These are phyloP conservation scores for Persicaria maculosa DNA, from an alignment of 148 eudicot genomes.

Conservation along the genomic window DNA sequence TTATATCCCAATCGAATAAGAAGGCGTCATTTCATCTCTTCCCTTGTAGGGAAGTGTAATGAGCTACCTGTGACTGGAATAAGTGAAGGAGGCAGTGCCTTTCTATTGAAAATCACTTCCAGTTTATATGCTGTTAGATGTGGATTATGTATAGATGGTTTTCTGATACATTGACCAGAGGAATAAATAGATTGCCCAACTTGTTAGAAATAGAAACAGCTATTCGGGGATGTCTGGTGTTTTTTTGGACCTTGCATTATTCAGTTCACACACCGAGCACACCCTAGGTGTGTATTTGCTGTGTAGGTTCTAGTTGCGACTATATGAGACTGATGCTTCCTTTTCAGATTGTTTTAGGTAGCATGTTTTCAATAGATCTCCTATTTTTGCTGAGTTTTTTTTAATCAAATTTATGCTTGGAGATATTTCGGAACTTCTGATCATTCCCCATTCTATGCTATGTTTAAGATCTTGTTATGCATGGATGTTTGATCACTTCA, in stretches of 20 bases:
- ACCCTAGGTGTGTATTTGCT: slow-evolving; percentile 1
- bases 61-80: not conserved
- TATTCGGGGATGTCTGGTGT: not conserved
- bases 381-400: not conserved
- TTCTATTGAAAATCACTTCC: not conserved
- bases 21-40: not conserved
- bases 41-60: not conserved
- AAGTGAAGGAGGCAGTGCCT: not conserved
- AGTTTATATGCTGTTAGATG: not conserved
- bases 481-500: not conserved
- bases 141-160: not conserved
- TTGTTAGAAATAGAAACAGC: not conserved
- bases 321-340: not conserved
- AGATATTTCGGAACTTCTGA: not conserved
- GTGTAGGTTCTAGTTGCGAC: not conserved
- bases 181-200: not conserved
- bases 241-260: not conserved
- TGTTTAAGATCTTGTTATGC: not conserved
- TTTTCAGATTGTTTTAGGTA: not conserved
- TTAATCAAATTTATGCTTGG: not conserved
- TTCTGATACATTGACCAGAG: not conserved
- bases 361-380: not conserved
- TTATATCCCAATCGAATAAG: not conserved
- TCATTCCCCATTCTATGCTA: not conserved
- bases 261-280: not conserved